Base-by-base conservation (phyloP, 345 rosid genomes). In the Cardamine resedifolia region DNA sequence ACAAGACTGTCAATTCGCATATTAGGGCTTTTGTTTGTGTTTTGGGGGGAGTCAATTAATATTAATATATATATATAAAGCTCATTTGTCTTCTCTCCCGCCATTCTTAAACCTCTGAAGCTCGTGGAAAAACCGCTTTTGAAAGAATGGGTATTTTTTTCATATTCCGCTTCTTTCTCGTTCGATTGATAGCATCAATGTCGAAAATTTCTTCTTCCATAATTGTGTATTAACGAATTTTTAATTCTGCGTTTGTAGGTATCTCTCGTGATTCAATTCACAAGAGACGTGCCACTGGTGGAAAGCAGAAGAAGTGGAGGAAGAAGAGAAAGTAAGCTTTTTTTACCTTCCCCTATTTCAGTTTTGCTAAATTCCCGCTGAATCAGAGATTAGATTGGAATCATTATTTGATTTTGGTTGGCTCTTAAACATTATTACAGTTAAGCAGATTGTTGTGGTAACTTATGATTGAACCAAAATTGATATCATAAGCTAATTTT, bases 241-340 rank as follows among this genome's bases (percentile, higher is more conserved):
- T 62, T 24, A 34, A 61, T 26, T 61, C 24, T 43, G 10, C 7
- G 38, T 62, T 43, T 43, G 66, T n/a, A 82, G 87, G 90, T 69
- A 83, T 85, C 51, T 83, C 87, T 47, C 74, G 83, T 27, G 85
- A 83, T 20, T 83, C 85, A 4, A 74, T 82, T 77, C 86, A 85
- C 78, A 82, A 85, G 82, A 85, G 88, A 72, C 84, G 86, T 31
- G 86, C 88, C 77, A 85, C 84, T 72, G 88, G 88, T 58, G 88
- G 86, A 66, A 85, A 82, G 68, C 81, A 82, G 80, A 80, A 82
- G 64, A 78, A 79, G 8, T 84, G 88, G 88, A 82, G 85, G 53
- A 84, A 84, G 81, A 84, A 84, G 85, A 58, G 84, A 71, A 84
- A 82, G 88, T 84, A 73, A 56, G 67, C 4, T 21, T 38, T 12